A percentile compares a stretch with the other conserved stretches of the same genome.
phyloP scores from a whole-genome alignment of 345 rosid genomes.

The Citrus unshiu region DNA sequence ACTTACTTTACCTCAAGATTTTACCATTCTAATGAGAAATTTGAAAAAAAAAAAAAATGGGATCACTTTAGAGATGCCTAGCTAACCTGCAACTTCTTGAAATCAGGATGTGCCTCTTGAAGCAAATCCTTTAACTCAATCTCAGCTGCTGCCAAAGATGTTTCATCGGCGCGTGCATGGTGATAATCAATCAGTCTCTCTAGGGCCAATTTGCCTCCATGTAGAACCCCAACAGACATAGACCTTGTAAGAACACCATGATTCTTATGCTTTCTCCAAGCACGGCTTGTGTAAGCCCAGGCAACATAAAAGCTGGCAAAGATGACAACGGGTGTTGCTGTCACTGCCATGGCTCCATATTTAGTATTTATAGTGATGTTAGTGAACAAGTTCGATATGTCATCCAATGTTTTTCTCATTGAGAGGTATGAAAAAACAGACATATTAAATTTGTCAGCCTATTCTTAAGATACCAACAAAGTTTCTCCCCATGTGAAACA shows the following conservation, averaged over 20 bases:
- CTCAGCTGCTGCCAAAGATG: constrained; percentile 23
- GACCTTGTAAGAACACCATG: constrained; percentile 27
- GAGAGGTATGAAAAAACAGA: background rate
- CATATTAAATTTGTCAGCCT: background rate
- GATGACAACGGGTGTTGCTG: constrained; percentile 37
- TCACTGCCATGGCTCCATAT: constrained; percentile 38
- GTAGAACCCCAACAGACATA: constrained; percentile 44
- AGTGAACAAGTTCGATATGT: constrained; percentile 21
- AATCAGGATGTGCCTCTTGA: constrained; percentile 26
- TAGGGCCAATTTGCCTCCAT: constrained; percentile 50
- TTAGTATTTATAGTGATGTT: constrained; percentile 26
- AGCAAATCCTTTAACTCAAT: constrained; percentile 27
- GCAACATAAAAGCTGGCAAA: constrained; percentile 42
- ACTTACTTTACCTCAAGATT: background rate
- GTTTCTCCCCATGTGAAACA: no score
- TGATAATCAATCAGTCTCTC: constrained; percentile 54
- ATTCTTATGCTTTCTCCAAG: constrained; percentile 19
- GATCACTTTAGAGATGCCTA: background rate
- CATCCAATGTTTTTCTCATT: background rate
- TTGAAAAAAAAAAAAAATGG: background rate
- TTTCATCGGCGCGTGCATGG: constrained; percentile 28
- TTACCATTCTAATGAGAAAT: background rate
- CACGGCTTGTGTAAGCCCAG: constrained; percentile 32
- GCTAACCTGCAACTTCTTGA: constrained; percentile 48
- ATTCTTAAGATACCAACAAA: background rate